These are phyloP conservation scores for Leishmania braziliensis DNA, from an alignment of 208 protist species.

Conservation along the genomic window DNA sequence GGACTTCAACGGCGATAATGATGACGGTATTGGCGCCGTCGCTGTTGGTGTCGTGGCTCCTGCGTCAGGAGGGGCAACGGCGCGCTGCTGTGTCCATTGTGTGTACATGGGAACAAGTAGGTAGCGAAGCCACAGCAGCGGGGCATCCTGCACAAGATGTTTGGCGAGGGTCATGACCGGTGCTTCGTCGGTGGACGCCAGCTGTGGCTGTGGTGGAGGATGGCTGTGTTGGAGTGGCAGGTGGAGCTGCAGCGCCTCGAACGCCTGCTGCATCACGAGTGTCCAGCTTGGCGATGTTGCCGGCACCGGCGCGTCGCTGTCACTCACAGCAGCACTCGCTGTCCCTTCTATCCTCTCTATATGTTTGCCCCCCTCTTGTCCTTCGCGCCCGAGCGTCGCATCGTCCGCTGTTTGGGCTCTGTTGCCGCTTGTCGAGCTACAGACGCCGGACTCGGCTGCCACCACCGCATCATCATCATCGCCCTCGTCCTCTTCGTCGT, in stretches of 20 bases:
- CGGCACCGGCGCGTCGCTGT: neutral
- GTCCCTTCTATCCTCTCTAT: neutral
- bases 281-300: constrained; percentile 3
- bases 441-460: neutral
- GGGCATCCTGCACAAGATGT: constrained; percentile 28
- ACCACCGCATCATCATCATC: neutral
- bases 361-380: neutral
- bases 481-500: constrained; percentile 13
- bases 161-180: constrained; percentile 12
- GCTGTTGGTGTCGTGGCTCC: neutral
- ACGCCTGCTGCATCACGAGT: constrained; percentile 22
- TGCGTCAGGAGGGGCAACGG: neutral
- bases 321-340: neutral
- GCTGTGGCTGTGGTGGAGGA: neutral
- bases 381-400: neutral
- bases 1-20: neutral
- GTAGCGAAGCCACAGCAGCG: constrained; percentile 31
- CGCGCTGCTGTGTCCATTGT: constrained; percentile 27
- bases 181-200: neutral
- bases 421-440: neutral
- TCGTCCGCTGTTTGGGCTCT: neutral
- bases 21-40: neutral
- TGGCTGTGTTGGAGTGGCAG: constrained; percentile 12
- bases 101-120: constrained; percentile 35
- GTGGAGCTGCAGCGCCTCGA: constrained; percentile 29